phyloP scores from a whole-genome alignment of 2,329 filamentous ascomycete genomes.

The Fusarium dlaminii region DNA sequence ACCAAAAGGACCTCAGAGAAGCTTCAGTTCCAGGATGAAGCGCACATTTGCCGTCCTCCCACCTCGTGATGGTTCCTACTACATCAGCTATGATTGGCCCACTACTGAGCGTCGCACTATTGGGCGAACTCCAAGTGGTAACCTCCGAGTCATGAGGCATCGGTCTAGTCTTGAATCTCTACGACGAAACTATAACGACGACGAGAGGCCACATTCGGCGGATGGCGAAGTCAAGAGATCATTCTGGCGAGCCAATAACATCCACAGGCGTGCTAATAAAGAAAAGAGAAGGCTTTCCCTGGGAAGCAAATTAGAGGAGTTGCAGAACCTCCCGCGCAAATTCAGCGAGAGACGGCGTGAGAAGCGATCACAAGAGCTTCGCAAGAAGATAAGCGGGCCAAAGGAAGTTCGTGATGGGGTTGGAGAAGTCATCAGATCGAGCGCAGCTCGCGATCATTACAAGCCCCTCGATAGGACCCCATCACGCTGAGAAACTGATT shows the following conservation, averaged over 20 bases:
- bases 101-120: constrained; percentile 66
- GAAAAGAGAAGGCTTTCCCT: constrained; percentile 51
- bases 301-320: constrained; percentile 60
- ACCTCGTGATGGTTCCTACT: constrained; percentile 50
- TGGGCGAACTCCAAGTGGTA: constrained; percentile 67
- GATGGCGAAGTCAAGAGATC: constrained; percentile 35
- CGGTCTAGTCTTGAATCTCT: constrained; percentile 60
- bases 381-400: constrained; percentile 69
- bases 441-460: constrained; percentile 36
- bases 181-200: constrained; percentile 33
- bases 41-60: constrained; percentile 70
- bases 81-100: constrained; percentile 45
- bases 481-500: background rate
- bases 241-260: constrained; percentile 48
- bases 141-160: constrained; percentile 66
- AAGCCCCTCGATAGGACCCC: constrained; percentile 9
- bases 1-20: constrained; percentile 55
- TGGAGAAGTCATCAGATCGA: constrained; percentile 63
- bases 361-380: constrained; percentile 66
- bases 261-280: constrained; percentile 38
- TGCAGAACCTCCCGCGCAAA: constrained; percentile 63
- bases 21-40: constrained; percentile 63
- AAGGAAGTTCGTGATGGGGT: constrained; percentile 67
- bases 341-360: constrained; percentile 68
- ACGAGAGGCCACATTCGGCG: constrained; percentile 50